Conservation (phyloP, 345 rosid species). For the Arabis alpina region DNA sequence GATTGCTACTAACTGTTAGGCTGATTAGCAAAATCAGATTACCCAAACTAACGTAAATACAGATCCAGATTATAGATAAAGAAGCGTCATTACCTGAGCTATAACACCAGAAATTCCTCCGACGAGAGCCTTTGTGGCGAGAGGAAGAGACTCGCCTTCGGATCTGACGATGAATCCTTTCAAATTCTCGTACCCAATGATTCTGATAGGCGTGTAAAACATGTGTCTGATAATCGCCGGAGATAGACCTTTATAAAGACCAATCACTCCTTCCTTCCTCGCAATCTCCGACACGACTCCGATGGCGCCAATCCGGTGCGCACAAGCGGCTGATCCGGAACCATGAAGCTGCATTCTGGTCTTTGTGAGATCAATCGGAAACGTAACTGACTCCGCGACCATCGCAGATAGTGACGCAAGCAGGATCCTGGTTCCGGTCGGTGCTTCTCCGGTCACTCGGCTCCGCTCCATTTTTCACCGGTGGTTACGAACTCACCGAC, state of each 20-base stretch:
- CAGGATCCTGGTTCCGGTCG: slow-evolving; percentile 47
- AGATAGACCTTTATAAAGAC: slow-evolving; percentile 72
- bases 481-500: background rate
- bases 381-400: slow-evolving; percentile 80
- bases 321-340: slow-evolving; percentile 32
- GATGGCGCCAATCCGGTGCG: slow-evolving; percentile 30
- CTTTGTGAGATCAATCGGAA: slow-evolving; percentile 87
- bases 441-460: slow-evolving; percentile 34
- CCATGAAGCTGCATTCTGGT: slow-evolving; percentile 86
- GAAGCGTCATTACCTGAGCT: slow-evolving; percentile 64
- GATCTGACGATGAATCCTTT: slow-evolving; percentile 48
- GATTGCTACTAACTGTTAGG: background rate
- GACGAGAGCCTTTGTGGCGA: slow-evolving; percentile 58
- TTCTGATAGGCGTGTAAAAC: slow-evolving; percentile 81
- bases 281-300: slow-evolving; percentile 57
- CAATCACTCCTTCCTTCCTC: slow-evolving; percentile 56
- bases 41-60: background rate
- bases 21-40: background rate
- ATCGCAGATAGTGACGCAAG: slow-evolving; percentile 79
- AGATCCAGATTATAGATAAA: background rate
- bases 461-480: slow-evolving; percentile 40
- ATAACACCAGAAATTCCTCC: slow-evolving; percentile 85
- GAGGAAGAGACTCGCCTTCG: slow-evolving; percentile 58
- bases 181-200: slow-evolving; percentile 80
- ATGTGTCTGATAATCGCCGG: slow-evolving; percentile 80